phyloP scores from a whole-genome alignment of 208 protist species.

The Vickermania ingenoplastis region DNA sequence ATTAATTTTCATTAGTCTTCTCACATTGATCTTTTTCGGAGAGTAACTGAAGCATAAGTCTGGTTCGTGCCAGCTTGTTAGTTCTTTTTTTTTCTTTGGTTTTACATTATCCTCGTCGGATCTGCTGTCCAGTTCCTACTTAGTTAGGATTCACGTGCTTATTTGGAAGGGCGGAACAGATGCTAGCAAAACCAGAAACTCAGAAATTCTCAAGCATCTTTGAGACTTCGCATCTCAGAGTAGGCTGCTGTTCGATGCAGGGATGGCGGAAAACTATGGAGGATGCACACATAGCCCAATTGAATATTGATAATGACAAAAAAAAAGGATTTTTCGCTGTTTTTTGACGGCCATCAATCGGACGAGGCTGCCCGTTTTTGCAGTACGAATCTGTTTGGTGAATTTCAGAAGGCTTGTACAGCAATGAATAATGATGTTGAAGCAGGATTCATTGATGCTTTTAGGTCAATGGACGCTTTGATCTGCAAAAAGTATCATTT shows the following conservation, averaged over 20 bases:
- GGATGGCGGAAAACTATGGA: constrained; percentile 89
- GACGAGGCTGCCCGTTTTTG: constrained; percentile 74
- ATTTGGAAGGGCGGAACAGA: constrained; percentile 83
- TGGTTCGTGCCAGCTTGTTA: background rate
- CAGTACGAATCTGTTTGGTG: constrained; percentile 63
- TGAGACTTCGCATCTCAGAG: constrained; percentile 71
- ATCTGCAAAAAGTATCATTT: constrained; percentile 54
- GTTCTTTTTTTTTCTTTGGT: constrained; percentile 5
- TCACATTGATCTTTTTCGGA: no score
- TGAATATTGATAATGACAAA: constrained; percentile 71
- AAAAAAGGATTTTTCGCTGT: constrained; percentile 75
- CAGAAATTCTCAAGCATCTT: constrained; percentile 88
- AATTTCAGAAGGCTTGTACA: constrained; percentile 35
- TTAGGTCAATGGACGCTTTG: constrained; percentile 51
- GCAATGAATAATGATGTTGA: constrained; percentile 15
- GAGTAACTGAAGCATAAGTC: no score
- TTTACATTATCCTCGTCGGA: background rate
- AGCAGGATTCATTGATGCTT: constrained; percentile 55
- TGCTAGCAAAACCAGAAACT: constrained; percentile 78
- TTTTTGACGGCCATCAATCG: constrained; percentile 87
- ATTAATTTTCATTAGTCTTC: constrained; percentile 8
- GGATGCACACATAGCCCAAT: constrained; percentile 78
- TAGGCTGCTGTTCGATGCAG: constrained; percentile 88
- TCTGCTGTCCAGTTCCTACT: constrained; percentile 4
- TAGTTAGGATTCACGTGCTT: constrained; percentile 1